Evolutionary conservation across 2,329 filamentous ascomycete genomes (phyloP), one percentile per base, ranked within the genome.

Genomic region (Fusarium newnesense): DNA sequence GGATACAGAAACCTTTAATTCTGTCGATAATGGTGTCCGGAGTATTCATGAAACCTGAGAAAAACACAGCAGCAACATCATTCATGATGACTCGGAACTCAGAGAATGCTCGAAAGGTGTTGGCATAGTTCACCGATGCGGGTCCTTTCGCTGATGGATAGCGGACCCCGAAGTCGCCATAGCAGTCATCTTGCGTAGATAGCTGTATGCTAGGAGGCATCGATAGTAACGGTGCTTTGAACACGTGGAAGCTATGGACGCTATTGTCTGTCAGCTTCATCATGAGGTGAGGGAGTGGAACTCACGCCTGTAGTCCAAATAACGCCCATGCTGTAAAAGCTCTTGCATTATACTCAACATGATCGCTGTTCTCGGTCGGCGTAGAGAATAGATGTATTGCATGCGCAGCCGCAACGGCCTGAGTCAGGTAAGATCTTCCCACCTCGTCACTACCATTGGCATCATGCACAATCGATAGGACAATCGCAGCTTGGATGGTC

Each of bases 21-120:
- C 7, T 40, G 7, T 36, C 7, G 4, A 62, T 4, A 0, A 2
- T 37, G 13, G 18, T 1, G 0, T 24, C 13, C 0, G 34, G 7
- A 0, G 39, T n/a, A 0, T 16, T n/a, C 7, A 34, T 3, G 0
- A 52, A 24, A 12, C 28, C n/a, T 0, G 3, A 11, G n/a, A 64
- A 62, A 19, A 62, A 64, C 0, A 30, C 40, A n/a, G 7, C n/a
- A 13, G 57, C 62, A 4, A 53, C 18, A 2, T 63, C 39, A 5
- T 64, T 46, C 4, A 64, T 9, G 11, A 63, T 63, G 7, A 18
- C 1, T 21, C 62, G 32, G 12, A 63, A 30, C 7, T 63, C 18
- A 2, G 58, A 40, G 1, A 46, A 1, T 2, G 46, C 28, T 0
- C 26, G 49, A 1, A 64, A 64, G 5, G 57, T 64, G 21, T 46